phyloP scores from a whole-genome alignment of 1,139 yeast genomes.

The Kodamaea arcana region DNA sequence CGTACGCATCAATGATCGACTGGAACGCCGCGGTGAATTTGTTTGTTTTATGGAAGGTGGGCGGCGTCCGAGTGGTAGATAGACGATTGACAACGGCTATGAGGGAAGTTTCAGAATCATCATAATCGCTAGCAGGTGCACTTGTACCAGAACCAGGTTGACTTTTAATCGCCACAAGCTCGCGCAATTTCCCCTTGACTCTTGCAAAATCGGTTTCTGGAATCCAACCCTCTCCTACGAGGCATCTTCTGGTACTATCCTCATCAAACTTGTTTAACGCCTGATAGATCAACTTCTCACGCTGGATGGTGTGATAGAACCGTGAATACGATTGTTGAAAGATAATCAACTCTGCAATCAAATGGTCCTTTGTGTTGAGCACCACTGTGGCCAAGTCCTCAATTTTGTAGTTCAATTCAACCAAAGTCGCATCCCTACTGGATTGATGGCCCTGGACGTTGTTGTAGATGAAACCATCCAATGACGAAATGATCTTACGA shows the following conservation, averaged over 20 bases:
- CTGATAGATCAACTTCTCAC: conserved; percentile 73
- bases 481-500: conserved; percentile 70
- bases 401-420: conserved; percentile 55
- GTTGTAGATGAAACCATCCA: conserved; percentile 72
- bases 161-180: background rate
- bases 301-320: conserved; percentile 43
- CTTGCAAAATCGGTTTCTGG: conserved; percentile 42
- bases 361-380: conserved; percentile 63
- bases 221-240: conserved; percentile 98
- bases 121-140: background rate
- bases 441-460: conserved; percentile 55
- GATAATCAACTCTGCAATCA: conserved; percentile 65
- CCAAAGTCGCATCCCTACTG: conserved; percentile 51
- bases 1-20: conserved; percentile 90
- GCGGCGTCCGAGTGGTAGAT: conserved; percentile 81
- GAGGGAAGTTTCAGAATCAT: conserved; percentile 25
- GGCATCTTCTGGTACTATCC: conserved; percentile 78
- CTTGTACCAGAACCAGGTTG: background rate
- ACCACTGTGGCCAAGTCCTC: conserved; percentile 53
- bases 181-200: conserved; percentile 4
- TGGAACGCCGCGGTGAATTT: conserved; percentile 93
- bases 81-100: conserved; percentile 71
- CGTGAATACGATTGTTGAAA: conserved; percentile 55
- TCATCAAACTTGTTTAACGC: conserved; percentile 78
- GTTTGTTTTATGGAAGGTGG: conserved; percentile 87